Percentiles rank a stretch among this genome's conserved stretches.
Evolutionary conservation across 164 flowering plant genomes (phyloP).

Genomic region (Stephania yunnanensis): DNA sequence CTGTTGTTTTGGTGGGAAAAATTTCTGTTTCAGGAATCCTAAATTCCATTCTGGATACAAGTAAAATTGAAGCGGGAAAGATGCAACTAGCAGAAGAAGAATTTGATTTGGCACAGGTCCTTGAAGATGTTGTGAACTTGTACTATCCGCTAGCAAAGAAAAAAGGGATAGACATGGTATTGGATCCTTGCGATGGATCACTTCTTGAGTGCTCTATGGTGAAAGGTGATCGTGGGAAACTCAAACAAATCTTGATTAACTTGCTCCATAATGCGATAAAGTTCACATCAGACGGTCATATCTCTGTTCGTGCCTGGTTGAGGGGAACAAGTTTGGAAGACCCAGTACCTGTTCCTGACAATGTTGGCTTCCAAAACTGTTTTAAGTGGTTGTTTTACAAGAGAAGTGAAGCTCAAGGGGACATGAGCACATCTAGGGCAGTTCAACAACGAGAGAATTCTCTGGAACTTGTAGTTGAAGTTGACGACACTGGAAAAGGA

Average conservation of each 20-base stretch:
- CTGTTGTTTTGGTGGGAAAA: not conserved
- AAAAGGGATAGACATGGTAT: slow-evolving; percentile 68
- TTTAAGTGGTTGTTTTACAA: slow-evolving; percentile 12
- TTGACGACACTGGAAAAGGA: slow-evolving; percentile 83
- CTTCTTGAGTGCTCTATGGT: slow-evolving; percentile 35
- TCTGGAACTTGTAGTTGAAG: slow-evolving; percentile 62
- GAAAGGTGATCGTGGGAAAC: slow-evolving; percentile 61
- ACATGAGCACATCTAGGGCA: slow-evolving; percentile 9
- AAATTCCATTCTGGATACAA: slow-evolving; percentile 70
- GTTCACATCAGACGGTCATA: slow-evolving; percentile 68
- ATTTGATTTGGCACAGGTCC: slow-evolving; percentile 50
- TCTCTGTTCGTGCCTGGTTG: slow-evolving; percentile 57
- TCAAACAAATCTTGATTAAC: slow-evolving; percentile 60
- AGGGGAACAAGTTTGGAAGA: slow-evolving; percentile 35
- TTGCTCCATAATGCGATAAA: slow-evolving; percentile 84
- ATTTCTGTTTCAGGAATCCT: slow-evolving; percentile 40
- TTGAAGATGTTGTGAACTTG: slow-evolving; percentile 69
- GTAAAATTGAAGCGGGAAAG: slow-evolving; percentile 84
- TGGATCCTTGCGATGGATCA: slow-evolving; percentile 67
- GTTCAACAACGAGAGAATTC: slow-evolving; percentile 24
- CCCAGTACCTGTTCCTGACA: slow-evolving; percentile 17
- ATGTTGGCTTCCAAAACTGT: slow-evolving; percentile 7
- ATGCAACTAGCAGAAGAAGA: slow-evolving; percentile 64
- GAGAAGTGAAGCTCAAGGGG: slow-evolving; percentile 10
- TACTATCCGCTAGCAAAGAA: slow-evolving; percentile 46